A percentile compares a stretch with the other conserved stretches of the same genome.
Conservation (phyloP, 1,284 basidiomycete species). For the Fomes fomentarius region DNA sequence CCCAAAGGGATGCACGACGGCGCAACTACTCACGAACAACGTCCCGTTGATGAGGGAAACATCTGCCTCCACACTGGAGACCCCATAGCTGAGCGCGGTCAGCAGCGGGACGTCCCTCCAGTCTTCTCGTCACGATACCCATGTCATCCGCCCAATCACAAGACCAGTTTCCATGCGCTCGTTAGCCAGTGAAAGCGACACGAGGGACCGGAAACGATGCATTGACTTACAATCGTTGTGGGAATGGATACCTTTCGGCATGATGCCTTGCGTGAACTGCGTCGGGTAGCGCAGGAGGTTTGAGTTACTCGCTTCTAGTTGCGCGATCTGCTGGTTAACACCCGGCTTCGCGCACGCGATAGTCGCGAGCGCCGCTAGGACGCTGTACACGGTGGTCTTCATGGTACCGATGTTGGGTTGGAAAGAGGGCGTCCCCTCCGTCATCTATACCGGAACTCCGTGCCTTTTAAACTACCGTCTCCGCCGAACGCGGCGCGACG, state of each 20-base stretch:
- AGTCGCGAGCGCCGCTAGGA: constrained; percentile 1
- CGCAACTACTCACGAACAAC: constrained; percentile 43
- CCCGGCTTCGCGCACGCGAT: constrained; percentile 28
- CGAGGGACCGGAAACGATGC: too few species aligned
- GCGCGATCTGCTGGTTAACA: constrained; percentile 42
- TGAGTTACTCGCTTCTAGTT: constrained; percentile 46
- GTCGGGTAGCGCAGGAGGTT: constrained; percentile 49
- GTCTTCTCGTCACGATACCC: too few species aligned
- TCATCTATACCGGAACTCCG: too few species aligned
- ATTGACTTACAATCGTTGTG: constrained; percentile 57
- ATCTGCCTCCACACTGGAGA: constrained; percentile 59
- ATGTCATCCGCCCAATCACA: background rate
- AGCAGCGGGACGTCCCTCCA: constrained; percentile 57
- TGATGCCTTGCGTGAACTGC: constrained; percentile 52
- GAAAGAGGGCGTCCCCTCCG: background rate
- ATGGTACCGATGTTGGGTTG: background rate
- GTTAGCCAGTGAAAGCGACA: too few species aligned
- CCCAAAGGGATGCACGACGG: background rate
- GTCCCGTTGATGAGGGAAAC: constrained; percentile 51
- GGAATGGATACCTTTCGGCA: constrained; percentile 55
- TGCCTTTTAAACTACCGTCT: background rate
- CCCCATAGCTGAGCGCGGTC: constrained; percentile 51
- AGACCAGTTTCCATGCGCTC: background rate
- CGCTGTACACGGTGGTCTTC: background rate
- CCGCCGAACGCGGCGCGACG: background rate